Evolutionary conservation across 2,329 filamentous ascomycete genomes (phyloP), one percentile per base, ranked within the genome.

Genomic region (Phialophora tarda): DNA sequence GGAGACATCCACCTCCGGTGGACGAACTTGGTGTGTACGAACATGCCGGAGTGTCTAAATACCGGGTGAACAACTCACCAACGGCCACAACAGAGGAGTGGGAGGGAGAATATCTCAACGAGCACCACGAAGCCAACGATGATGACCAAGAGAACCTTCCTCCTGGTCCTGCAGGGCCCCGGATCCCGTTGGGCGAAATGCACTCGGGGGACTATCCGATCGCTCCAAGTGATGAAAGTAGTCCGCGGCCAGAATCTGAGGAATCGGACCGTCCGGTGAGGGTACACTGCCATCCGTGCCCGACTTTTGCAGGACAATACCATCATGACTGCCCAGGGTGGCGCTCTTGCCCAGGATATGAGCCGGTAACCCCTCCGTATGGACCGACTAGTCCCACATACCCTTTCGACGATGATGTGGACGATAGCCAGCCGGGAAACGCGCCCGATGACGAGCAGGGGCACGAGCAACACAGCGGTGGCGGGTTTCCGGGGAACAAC

Each of bases 261-360:
- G 11, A 3, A 23, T 41, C 59, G 4, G 38, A 44, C 14, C 30
- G 10, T 6, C 41, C 47, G 23, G 38, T 34, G 59, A 53, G 23
- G 23, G 4, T 38, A 17, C 11, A 7, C 14, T 69, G 65, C 48
- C 67, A 69, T 44, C 64, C 62, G 17, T 69, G 65, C 32, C 67
- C 67, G 17, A 50, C 23, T 44, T 69, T 30, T 51, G 32, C 28
- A 38, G 62, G 67, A 26, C 54, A 69, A 48, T 67, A 69, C 44
- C 67, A 69, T 54, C 67, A 69, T 21, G 47, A 47, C 17, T 63
- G 60, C 34, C 24, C 12, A 50, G 26, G 44, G 0, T 47, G 12
- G 23, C 17, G 17, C 2, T 23, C 2, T 41, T 61, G 28, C 28
- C 24, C 53, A 34, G 48, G 48, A 23, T 51, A 34, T 8, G 17